Base-by-base conservation (phyloP, 2,329 filamentous ascomycete genomes). In the Xylaria sp. region DNA sequence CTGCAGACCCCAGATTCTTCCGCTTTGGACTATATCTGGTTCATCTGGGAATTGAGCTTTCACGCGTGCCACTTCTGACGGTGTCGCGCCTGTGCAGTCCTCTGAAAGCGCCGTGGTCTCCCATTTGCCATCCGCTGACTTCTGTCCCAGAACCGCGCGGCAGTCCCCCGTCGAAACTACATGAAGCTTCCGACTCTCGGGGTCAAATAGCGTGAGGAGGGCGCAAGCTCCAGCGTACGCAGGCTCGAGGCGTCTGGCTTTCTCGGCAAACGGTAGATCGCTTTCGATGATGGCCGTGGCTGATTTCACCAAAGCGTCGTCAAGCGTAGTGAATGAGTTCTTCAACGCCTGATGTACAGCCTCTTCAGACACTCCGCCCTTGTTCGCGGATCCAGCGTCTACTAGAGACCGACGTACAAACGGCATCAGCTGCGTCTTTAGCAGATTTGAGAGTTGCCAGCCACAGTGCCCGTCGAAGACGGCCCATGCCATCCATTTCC, bases 151-250 rank as follows among this genome's bases (percentile, higher is more conserved):
- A 8, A 67, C 65, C 5, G 65, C 65, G 13, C 65, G 65, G 56
- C 75, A 90, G 74, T 91, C 88, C 0, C 89, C 89, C 0, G 85
- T 84, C 63, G 86, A 87, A 0, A 89, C 89, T 2, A 89, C 86
- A 23, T 85, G 83, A 0, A 91, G 74, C 0, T 77, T 83, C 4
- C 78, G 78, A 1, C 78, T 77, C 0, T 67, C 60, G 0, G 85
- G 80, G 63, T 91, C 87, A 69, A 85, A 90, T 1, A 89, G 74
- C 0, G 87, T 80, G 1, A 91, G 77, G 1, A 71, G 68, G 3
- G 70, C 72, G 41, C 72, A 74, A 3, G 72, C 67, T 1, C 73
- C 72, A 2, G 72, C 69, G 64, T 74, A 73, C 0, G 70, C 71
- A 5, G 69, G 68, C 54, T 74, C 71, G 9, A 74, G 67, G 3